phyloP scores from a whole-genome alignment of 2,329 filamentous ascomycete genomes.

The Dactylellina leptospora region DNA sequence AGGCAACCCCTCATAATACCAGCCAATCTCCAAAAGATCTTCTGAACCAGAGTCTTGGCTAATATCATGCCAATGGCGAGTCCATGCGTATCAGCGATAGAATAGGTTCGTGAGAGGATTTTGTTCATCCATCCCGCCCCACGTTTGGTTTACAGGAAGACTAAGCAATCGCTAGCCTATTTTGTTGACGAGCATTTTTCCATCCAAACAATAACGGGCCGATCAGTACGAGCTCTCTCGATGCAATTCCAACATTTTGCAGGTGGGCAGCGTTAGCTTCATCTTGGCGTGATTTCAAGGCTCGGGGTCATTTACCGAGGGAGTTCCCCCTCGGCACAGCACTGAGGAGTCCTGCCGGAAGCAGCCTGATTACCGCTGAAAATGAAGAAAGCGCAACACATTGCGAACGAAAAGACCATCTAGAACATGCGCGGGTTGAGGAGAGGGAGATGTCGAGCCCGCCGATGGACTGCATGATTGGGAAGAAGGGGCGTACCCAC shows the following conservation, averaged over 20 bases:
- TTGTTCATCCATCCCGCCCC: conserved; percentile 10
- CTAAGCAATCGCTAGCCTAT: conserved; percentile 27
- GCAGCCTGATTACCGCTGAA: conserved; percentile 21
- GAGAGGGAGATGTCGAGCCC: conserved; percentile 6
- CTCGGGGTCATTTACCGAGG: conserved; percentile 44
- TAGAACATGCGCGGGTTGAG: conserved; percentile 24
- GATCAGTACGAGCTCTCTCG: conserved; percentile 48
- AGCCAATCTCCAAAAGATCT: conserved; percentile 35
- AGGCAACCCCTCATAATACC: conserved; percentile 20
- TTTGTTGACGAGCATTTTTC: conserved; percentile 36
- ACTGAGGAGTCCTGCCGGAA: conserved; percentile 38
- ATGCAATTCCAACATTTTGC: conserved; percentile 46
- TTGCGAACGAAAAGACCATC: conserved; percentile 33
- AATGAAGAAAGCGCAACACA: conserved; percentile 34
- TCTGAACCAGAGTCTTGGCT: conserved; percentile 38
- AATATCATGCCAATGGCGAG: conserved; percentile 13
- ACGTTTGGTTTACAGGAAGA: conserved; percentile 9
- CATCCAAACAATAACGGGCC: conserved; percentile 25
- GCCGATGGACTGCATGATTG: conserved; percentile 18
- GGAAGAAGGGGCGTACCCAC: conserved; percentile 35
- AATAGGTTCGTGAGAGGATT: conserved; percentile 4
- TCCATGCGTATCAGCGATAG: conserved; percentile 14
- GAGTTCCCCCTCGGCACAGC: conserved; percentile 52
- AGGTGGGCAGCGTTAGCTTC: conserved; percentile 19
- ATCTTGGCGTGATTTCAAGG: conserved; percentile 23